Evolutionary conservation across 441 rosid genomes (phyloP), one percentile per base, ranked within the genome.

Genomic region (Viola pubescens): DNA sequence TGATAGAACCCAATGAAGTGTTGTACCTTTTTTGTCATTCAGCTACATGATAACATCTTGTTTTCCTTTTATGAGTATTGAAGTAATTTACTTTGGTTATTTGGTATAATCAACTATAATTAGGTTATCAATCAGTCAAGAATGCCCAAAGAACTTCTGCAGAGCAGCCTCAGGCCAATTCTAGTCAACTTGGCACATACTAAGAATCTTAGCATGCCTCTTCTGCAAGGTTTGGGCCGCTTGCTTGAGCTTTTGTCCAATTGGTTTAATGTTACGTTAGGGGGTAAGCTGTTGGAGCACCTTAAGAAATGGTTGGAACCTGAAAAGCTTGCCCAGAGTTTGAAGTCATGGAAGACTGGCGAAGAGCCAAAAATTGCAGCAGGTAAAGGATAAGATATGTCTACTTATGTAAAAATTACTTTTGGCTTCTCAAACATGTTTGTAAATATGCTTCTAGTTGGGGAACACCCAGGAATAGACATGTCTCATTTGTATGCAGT

Each of bases 301-400:
- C 97, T 94, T 47, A 91, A 84, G 79, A 91, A 91, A 79, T 94
- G 99, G 99, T 76, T 94, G 77, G 98, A 91, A 72, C 99, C 98
- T 54, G 99, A 94, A 69, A 94, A 87, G 79, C 99, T 94, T 68
- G 87, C 91, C 52, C 95, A 85, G 81, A 87, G 82, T 71, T 81
- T 77, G 75, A 94, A 94, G 75, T 82, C 91, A 73, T 91, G 99
- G 98, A 94, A 94, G 76, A 76, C 89, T 68, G 99, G 99, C 54
- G 99, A 94, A 80, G 99, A 94, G 83, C 97, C 98, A 8, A 94
- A 94, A 82, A 91, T 94, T 55, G 99, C 99, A 53, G 92, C 98
- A 43, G 99, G 99, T 91, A 82, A 68, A 63, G 34, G 34, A 26
- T 26, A 26, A 26, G 34, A 26, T 26, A 1, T 26, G 34, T 26